Evolutionary conservation across 2,329 filamentous ascomycete species (phyloP), one percentile per base, ranked within the genome.

Genomic region (Alternaria ventricosa): DNA sequence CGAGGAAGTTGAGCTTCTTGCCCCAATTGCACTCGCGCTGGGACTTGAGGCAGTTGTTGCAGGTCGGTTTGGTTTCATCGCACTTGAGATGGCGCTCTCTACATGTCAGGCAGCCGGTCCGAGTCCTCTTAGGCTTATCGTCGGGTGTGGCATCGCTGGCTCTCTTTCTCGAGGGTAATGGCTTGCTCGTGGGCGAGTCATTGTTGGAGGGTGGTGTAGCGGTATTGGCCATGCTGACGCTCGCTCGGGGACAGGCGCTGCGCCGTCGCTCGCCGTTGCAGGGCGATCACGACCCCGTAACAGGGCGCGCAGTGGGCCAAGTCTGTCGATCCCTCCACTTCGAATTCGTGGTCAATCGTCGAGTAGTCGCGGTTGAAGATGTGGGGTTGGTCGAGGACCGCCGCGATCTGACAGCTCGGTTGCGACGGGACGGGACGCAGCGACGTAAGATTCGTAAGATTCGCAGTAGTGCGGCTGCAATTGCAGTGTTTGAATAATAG

Each of bases 21-120:
- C 94, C 95, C 71, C 94, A 88, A 78, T 94, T 94, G 83, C 95
- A 98, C 61, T 90, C 84, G 55, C 95, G 86, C 74, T 89, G 94
- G 56, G 94, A 96, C 81, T 97, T 97, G 63, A 89, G 88, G 81
- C 95, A 97, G 75, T 97, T 97, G 72, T 91, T 84, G 75, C 88
- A 90, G 59, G 83, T 82, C 10, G 88, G 87, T 64, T 85, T 75
- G 6, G 85, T 90, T 79, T 97, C 93, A 75, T 97, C 94, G 79
- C 94, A 97, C 80, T 97, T 97, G 55, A 97, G 84, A 83, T 97
- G 94, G 50, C 94, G 86, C 79, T 97, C 92, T 70, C 94, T 87
- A 80, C 94, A 97, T 3, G 94, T 97, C 69, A 97, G 82, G 78
- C 94, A 97, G 41, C 94, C 94, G 4, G 94, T 97, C 50, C 95